phyloP scores from a whole-genome alignment of 805 yeast genomes.

The Danielia reshetovae region DNA sequence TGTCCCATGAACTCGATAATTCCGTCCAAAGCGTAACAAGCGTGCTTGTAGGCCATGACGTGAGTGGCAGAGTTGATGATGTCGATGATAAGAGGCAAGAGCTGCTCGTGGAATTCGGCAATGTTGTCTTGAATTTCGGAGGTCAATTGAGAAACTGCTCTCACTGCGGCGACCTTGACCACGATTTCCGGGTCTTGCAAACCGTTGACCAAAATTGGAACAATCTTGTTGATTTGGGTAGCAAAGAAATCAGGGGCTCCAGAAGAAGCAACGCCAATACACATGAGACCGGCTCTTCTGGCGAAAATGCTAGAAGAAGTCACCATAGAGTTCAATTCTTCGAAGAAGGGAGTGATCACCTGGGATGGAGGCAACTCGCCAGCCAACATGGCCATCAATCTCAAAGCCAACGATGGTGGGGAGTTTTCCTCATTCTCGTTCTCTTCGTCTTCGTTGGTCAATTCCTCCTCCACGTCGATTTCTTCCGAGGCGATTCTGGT shows the following conservation, averaged over 20 bases:
- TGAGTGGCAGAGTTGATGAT: constrained; percentile 85
- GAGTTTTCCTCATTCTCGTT: constrained; percentile 90
- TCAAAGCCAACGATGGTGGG: constrained; percentile 72
- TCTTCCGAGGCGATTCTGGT: constrained; percentile 74
- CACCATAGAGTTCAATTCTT: constrained; percentile 44
- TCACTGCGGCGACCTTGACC: constrained; percentile 84
- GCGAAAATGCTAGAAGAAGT: constrained; percentile 65
- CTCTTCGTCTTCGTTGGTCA: constrained; percentile 79
- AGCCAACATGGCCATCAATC: constrained; percentile 75
- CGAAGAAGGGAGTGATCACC: constrained; percentile 76
- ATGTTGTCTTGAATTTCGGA: constrained; percentile 80
- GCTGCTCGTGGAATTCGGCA: constrained; percentile 76
- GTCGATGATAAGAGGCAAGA: constrained; percentile 80
- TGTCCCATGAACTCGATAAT: constrained; percentile 86
- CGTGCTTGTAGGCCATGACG: constrained; percentile 81
- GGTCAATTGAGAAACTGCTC: constrained; percentile 73
- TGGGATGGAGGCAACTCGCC: constrained; percentile 89
- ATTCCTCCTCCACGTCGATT: constrained; percentile 69
- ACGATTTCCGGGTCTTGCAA: constrained; percentile 68
- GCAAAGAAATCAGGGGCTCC: constrained; percentile 95
- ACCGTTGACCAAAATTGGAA: constrained; percentile 71
- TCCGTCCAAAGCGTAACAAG: constrained; percentile 88
- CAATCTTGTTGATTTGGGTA: constrained; percentile 66
- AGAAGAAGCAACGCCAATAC: constrained; percentile 76
- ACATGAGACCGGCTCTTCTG: constrained; percentile 82